Conservation (phyloP, 257 asterid species). For the Ajuga chamaepitys region DNA sequence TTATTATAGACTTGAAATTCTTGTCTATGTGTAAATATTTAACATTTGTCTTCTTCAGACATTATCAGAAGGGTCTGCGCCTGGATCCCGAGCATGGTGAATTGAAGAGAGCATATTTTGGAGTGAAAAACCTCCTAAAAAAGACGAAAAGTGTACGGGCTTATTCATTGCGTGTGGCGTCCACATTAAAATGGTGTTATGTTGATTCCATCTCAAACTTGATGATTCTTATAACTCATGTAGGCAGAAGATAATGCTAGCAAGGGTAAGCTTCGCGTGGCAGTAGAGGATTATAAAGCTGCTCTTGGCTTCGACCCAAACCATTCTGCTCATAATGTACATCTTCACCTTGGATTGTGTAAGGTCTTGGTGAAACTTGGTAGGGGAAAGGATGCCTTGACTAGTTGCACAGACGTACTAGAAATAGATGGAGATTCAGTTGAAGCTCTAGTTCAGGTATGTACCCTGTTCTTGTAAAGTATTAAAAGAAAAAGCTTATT, state of each 20-base stretch:
- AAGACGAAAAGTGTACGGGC: conserved; percentile 72
- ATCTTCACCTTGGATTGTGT: conserved; percentile 86
- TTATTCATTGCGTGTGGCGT: background rate
- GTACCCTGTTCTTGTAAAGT: background rate
- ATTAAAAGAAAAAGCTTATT: background rate
- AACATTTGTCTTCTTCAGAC: conserved; percentile 38
- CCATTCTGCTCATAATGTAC: conserved; percentile 68
- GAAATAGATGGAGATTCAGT: conserved; percentile 68
- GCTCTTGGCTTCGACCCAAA: conserved; percentile 81
- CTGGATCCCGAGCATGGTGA: conserved; percentile 88
- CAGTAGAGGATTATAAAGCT: conserved; percentile 77
- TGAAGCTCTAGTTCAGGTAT: conserved; percentile 90
- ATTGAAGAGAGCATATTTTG: conserved; percentile 85
- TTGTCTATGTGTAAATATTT: background rate
- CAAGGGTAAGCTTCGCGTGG: conserved; percentile 82
- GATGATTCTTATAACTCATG: background rate
- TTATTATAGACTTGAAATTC: background rate
- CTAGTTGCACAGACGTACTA: conserved; percentile 76
- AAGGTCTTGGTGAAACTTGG: conserved; percentile 87
- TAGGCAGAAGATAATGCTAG: conserved; percentile 93
- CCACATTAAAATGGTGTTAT: background rate
- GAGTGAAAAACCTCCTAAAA: conserved; percentile 80
- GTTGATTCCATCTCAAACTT: background rate
- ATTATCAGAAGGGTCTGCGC: conserved; percentile 96
- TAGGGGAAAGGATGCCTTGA: conserved; percentile 77